These are phyloP conservation scores for Amesomyces nigricolor DNA, from an alignment of 2,329 filamentous ascomycete genomes.

Conservation along the genomic window DNA sequence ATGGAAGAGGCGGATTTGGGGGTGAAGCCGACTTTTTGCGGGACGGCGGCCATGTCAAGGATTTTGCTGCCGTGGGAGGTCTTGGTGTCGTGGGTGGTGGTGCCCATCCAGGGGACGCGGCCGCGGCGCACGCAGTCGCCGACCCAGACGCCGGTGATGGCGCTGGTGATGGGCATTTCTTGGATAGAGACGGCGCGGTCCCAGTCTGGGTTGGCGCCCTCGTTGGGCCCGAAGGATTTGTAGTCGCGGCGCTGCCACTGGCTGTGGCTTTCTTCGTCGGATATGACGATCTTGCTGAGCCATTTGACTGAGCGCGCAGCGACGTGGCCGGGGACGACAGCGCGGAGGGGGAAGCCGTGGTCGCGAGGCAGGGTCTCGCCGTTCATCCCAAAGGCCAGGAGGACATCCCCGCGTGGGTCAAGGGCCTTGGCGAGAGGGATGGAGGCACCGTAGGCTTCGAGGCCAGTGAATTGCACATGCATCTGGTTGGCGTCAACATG, in stretches of 20 bases:
- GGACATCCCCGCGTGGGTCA: conserved; percentile 57
- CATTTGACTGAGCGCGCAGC: conserved; percentile 65
- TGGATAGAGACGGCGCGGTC: conserved; percentile 59
- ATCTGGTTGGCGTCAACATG: conserved; percentile 33
- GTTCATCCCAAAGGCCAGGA: conserved; percentile 65
- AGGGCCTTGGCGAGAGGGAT: conserved; percentile 55
- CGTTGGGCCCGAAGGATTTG: conserved; percentile 62
- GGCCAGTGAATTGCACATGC: conserved; percentile 53
- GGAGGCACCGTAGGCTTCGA: conserved; percentile 57
- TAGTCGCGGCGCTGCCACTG: conserved; percentile 65
- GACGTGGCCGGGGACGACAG: conserved; percentile 59
- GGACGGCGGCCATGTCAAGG: conserved; percentile 23
- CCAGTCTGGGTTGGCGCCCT: conserved; percentile 54
- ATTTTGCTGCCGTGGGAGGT: conserved; percentile 1
- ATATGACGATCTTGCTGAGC: conserved; percentile 58
- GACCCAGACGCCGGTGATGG: conserved; percentile 50
- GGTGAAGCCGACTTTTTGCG: conserved; percentile 21
- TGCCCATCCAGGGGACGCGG: conserved; percentile 21
- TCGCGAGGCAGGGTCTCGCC: conserved; percentile 56
- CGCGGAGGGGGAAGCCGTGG: conserved; percentile 60
- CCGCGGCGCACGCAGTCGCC: conserved; percentile 32
- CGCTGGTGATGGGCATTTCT: conserved; percentile 63
- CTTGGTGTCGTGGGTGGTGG: not conserved
- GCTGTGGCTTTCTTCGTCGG: conserved; percentile 59
- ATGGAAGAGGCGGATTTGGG: conserved; percentile 1